A percentile compares a stretch with the other conserved stretches of the same genome.
Evolutionary conservation across 2,329 filamentous ascomycete species (phyloP).

Genomic region (Fusarium piperis): DNA sequence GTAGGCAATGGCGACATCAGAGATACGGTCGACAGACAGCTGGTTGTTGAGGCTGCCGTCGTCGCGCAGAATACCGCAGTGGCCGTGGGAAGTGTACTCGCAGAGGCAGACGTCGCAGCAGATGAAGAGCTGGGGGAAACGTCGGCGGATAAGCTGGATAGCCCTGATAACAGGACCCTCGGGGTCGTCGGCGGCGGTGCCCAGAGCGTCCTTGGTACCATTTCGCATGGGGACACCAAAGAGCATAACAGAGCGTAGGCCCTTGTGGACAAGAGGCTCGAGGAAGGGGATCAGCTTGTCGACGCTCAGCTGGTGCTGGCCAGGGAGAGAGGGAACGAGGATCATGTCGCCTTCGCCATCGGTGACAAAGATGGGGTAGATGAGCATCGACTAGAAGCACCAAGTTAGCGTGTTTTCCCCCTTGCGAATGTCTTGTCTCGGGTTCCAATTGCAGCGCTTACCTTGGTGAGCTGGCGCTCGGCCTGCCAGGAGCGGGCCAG

Average conservation of each 20-base stretch:
- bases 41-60: constrained; percentile 94
- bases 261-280: constrained; percentile 86
- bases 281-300: constrained; percentile 88
- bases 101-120: constrained; percentile 94
- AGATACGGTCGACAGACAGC: constrained; percentile 92
- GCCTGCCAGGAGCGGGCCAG: constrained; percentile 84
- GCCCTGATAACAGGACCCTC: constrained; percentile 88
- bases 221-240: constrained; percentile 91
- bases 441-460: constrained; percentile 48
- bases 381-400: constrained; percentile 85
- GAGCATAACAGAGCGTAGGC: constrained; percentile 90
- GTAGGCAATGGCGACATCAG: constrained; percentile 97
- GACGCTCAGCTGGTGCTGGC: constrained; percentile 87
- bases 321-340: constrained; percentile 88
- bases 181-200: constrained; percentile 92
- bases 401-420: constrained; percentile 21
- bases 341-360: constrained; percentile 94
- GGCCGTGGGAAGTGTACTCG: constrained; percentile 97
- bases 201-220: constrained; percentile 87
- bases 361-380: constrained; percentile 96
- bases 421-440: background rate
- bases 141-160: constrained; percentile 83
- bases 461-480: constrained; percentile 86
- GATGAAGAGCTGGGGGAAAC: constrained; percentile 92
- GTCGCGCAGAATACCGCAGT: constrained; percentile 94